Conservation (phyloP, 1,284 basidiomycete species). For the Pascua guehoae region DNA sequence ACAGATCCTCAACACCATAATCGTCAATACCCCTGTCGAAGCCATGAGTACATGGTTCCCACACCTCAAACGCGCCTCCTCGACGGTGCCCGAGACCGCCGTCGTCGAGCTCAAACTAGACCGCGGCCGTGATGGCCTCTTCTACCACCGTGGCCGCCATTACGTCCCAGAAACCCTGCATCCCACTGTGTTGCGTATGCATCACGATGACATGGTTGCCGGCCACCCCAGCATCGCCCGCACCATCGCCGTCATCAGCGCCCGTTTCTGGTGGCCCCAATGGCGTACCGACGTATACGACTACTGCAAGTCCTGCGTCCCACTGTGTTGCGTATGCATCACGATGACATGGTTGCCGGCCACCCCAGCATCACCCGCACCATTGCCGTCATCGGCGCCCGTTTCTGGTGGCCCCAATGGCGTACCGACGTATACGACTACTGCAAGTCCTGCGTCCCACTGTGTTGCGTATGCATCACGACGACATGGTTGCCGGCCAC, state of each 20-base stretch:
- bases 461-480: constrained; percentile 26
- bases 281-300: too few species aligned
- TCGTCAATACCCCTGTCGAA: too few species aligned
- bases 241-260: constrained; percentile 35
- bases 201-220: constrained; percentile 26
- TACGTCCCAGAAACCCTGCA: constrained; percentile 6
- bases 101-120: background rate
- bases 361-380: constrained; percentile 53
- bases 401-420: constrained; percentile 36
- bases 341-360: constrained; percentile 36
- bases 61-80: too few species aligned
- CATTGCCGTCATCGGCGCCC: constrained; percentile 17
- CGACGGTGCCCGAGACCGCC: background rate
- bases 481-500: constrained; percentile 45
- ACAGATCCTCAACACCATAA: background rate
- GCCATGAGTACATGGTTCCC: too few species aligned
- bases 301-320: constrained; percentile 31
- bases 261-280: constrained; percentile 33
- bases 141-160: background rate
- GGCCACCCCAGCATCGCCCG: constrained; percentile 53
- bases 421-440: too few species aligned
- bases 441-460: constrained; percentile 18
- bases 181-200: constrained; percentile 13
- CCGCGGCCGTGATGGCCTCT: background rate
- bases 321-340: constrained; percentile 17